Percentiles rank a stretch among this genome's conserved stretches.
phyloP scores from a whole-genome alignment of 441 rosid genomes.

The Brassica balearica region DNA sequence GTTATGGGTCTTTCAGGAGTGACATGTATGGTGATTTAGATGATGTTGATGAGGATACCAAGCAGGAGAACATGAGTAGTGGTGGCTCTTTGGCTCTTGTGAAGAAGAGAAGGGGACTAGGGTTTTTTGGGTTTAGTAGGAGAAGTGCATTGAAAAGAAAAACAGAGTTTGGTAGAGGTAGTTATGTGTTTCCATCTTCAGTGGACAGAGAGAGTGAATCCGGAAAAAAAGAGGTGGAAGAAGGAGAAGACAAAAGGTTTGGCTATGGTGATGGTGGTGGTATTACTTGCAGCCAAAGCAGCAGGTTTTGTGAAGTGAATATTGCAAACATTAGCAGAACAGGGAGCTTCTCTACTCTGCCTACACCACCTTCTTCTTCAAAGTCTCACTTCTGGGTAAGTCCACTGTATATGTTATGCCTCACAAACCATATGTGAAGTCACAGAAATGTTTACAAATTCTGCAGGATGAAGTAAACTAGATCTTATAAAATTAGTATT shows the following conservation, averaged over 20 bases:
- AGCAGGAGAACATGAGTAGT: conserved; percentile 32
- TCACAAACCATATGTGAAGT: background rate
- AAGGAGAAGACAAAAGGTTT: conserved; percentile 33
- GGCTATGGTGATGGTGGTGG: conserved; percentile 33
- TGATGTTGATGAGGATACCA: conserved; percentile 29
- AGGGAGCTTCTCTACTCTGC: conserved; percentile 54
- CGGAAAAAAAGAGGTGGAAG: conserved; percentile 14
- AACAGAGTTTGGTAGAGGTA: conserved; percentile 58
- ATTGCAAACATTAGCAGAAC: conserved; percentile 52
- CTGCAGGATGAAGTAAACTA: background rate
- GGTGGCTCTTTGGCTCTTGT: conserved; percentile 31
- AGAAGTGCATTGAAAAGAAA: conserved; percentile 46
- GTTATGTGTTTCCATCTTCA: conserved; percentile 67
- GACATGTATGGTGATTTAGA: conserved; percentile 36
- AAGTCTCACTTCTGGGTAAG: conserved; percentile 80
- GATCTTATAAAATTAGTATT: background rate
- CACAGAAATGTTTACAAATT: background rate
- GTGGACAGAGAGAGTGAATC: conserved; percentile 52
- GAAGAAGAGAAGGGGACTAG: conserved; percentile 46
- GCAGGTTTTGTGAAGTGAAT: conserved; percentile 45
- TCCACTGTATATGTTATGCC: conserved; percentile 33
- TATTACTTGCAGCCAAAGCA: conserved; percentile 36
- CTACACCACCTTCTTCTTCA: conserved; percentile 42
- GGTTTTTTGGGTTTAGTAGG: conserved; percentile 62
- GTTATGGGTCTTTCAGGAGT: conserved; percentile 49